Percentiles rank a stretch among this genome's conserved stretches.
These are phyloP conservation scores for Saccharomyces jurei DNA, from an alignment of 805 yeast genomes.

Conservation along the genomic window DNA sequence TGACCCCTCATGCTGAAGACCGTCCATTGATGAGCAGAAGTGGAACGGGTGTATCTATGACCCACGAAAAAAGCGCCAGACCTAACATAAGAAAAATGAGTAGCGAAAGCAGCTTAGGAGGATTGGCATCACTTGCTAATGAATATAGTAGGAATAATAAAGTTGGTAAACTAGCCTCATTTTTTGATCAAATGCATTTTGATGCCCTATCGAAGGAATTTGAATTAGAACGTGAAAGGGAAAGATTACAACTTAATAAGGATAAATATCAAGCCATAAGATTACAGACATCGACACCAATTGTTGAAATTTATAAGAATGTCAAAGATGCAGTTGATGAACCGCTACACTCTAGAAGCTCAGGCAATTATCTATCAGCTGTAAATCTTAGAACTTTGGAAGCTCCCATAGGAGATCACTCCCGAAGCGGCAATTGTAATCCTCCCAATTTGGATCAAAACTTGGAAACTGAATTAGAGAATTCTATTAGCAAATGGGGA, in stretches of 20 bases:
- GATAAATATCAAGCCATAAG: conserved; percentile 62
- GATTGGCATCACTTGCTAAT: background rate
- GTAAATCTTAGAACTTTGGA: conserved; percentile 6
- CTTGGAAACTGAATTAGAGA: conserved; percentile 24
- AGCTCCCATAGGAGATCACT: conserved; percentile 1
- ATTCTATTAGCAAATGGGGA: conserved; percentile 29
- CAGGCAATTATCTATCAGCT: conserved; percentile 7
- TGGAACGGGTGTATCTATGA: background rate
- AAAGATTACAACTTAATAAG: conserved; percentile 52
- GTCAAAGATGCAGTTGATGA: conserved; percentile 81
- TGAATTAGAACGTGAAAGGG: conserved; percentile 76
- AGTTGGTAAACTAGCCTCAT: conserved; percentile 59
- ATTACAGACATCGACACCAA: conserved; percentile 68
- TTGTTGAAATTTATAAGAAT: conserved; percentile 82
- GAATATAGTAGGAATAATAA: conserved; percentile 24
- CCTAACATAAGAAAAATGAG: background rate
- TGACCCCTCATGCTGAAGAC: background rate
- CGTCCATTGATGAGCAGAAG: background rate
- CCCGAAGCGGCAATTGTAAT: background rate
- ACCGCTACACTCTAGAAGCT: conserved; percentile 26
- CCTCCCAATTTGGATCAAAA: conserved; percentile 14
- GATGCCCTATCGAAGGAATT: conserved; percentile 79
- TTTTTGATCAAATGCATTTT: conserved; percentile 67
- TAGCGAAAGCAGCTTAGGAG: background rate
- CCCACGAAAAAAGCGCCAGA: background rate